phyloP scores from a whole-genome alignment of 495 filamentous ascomycete genomes.

The Penicillium argentinense region DNA sequence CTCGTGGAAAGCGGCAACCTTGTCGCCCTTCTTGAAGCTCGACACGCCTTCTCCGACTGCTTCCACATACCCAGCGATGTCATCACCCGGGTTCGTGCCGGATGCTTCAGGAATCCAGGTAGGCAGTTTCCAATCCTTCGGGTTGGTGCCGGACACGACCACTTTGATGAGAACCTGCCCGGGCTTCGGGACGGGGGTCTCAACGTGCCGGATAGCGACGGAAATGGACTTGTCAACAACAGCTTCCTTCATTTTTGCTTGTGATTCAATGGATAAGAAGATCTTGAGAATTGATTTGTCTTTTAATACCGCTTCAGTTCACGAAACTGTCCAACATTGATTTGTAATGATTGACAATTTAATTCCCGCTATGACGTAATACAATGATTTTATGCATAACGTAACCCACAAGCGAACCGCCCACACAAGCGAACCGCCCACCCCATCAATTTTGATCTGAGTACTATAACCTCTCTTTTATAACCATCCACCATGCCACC shows the following conservation, averaged over 20 bases:
- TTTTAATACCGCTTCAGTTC: too few species aligned
- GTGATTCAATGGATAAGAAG: too few species aligned
- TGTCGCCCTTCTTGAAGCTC: constrained; percentile 65
- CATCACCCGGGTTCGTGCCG: constrained; percentile 61
- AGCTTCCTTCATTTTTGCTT: constrained; percentile 62
- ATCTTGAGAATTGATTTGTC: too few species aligned
- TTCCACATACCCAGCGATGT: constrained; percentile 68
- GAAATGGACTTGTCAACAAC: constrained; percentile 50
- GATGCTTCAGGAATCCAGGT: constrained; percentile 15
- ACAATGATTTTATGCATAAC: too few species aligned
- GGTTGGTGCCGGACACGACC: constrained; percentile 67
- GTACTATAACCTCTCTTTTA: too few species aligned
- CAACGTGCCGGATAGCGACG: constrained; percentile 62
- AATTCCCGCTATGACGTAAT: too few species aligned
- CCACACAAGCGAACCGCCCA: too few species aligned
- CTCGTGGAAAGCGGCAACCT: constrained; percentile 70
- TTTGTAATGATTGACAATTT: too few species aligned
- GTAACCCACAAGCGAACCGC: too few species aligned
- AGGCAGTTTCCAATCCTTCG: constrained; percentile 74
- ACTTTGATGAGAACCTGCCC: constrained; percentile 72
- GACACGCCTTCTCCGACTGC: constrained; percentile 58
- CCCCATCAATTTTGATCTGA: too few species aligned
- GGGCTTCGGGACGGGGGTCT: constrained; percentile 59
- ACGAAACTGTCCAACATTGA: too few species aligned
- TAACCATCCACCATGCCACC: too few species aligned